Evolutionary conservation across 169 alveolate species (phyloP).

Genomic region (Plasmodium adleri): DNA sequence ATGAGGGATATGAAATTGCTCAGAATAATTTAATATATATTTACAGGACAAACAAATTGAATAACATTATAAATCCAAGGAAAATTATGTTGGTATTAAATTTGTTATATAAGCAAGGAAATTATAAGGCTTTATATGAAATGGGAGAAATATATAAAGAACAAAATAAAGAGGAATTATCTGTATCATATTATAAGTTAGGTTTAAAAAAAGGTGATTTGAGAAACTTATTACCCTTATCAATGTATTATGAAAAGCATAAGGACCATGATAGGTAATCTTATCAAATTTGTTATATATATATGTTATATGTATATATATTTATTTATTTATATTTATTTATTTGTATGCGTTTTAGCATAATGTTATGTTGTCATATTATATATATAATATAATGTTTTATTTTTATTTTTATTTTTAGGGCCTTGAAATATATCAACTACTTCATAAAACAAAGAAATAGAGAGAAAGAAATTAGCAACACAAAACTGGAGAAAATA

Average conservation of each 20-base stretch:
- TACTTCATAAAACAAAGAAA: slow-evolving; percentile 46
- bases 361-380: not conserved
- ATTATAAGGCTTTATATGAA: slow-evolving; percentile 59
- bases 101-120: slow-evolving; percentile 64
- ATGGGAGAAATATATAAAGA: slow-evolving; percentile 55
- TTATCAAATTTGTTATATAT: not conserved
- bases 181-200: slow-evolving; percentile 23
- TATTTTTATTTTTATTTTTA: not conserved
- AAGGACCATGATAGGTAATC: slow-evolving; percentile 28
- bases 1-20: slow-evolving; percentile 82
- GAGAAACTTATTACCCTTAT: slow-evolving; percentile 40
- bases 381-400: not conserved
- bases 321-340: not conserved
- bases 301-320: not conserved
- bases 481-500: slow-evolving; percentile 51
- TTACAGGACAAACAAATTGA: slow-evolving; percentile 39
- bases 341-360: not conserved
- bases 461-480: slow-evolving; percentile 30
- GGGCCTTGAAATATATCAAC: slow-evolving; percentile 66
- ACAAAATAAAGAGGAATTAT: slow-evolving; percentile 45
- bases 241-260: slow-evolving; percentile 36
- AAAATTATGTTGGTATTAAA: slow-evolving; percentile 59
- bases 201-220: slow-evolving; percentile 67
- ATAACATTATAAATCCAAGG: slow-evolving; percentile 12
- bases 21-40: slow-evolving; percentile 77